Evolutionary conservation across 2,329 filamentous ascomycete species (phyloP).

Genomic region (Lachnellula suecica): DNA sequence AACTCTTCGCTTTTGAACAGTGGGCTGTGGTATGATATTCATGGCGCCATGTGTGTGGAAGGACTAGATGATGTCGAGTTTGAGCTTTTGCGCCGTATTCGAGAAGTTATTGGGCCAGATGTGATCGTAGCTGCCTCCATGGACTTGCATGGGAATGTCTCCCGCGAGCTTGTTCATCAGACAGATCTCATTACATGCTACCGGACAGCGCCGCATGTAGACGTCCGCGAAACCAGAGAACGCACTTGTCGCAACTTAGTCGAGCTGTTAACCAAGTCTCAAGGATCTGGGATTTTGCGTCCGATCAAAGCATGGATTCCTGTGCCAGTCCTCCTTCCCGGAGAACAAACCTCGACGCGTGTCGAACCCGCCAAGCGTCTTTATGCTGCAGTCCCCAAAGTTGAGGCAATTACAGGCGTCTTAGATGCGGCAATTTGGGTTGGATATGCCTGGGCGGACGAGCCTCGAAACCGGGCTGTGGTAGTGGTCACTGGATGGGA

Average conservation of each 20-base stretch:
- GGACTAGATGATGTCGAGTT: conserved; percentile 47
- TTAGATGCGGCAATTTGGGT: conserved; percentile 55
- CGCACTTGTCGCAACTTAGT: conserved; percentile 51
- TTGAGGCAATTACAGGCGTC: conserved; percentile 41
- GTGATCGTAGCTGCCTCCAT: conserved; percentile 53
- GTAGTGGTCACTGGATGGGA: conserved; percentile 54
- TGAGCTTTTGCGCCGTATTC: conserved; percentile 45
- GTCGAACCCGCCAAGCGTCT: conserved; percentile 51
- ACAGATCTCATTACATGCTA: conserved; percentile 53
- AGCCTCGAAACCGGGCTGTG: conserved; percentile 49
- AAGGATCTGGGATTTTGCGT: conserved; percentile 23
- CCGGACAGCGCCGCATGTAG: conserved; percentile 46
- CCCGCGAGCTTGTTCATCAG: conserved; percentile 45
- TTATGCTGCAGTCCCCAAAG: conserved; percentile 45
- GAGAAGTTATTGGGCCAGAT: conserved; percentile 43
- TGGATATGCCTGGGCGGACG: conserved; percentile 56
- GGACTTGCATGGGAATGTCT: conserved; percentile 57
- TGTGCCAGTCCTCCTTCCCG: conserved; percentile 50
- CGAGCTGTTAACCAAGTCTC: conserved; percentile 32
- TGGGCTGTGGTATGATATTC: conserved; percentile 55
- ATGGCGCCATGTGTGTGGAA: conserved; percentile 55
- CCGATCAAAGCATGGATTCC: conserved; percentile 53
- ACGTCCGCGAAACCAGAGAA: conserved; percentile 48
- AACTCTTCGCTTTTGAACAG: background rate
- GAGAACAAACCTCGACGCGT: conserved; percentile 55